Conservation (phyloP, 2,329 filamentous ascomycete species). For the Cercospora zeae-maydis region DNA sequence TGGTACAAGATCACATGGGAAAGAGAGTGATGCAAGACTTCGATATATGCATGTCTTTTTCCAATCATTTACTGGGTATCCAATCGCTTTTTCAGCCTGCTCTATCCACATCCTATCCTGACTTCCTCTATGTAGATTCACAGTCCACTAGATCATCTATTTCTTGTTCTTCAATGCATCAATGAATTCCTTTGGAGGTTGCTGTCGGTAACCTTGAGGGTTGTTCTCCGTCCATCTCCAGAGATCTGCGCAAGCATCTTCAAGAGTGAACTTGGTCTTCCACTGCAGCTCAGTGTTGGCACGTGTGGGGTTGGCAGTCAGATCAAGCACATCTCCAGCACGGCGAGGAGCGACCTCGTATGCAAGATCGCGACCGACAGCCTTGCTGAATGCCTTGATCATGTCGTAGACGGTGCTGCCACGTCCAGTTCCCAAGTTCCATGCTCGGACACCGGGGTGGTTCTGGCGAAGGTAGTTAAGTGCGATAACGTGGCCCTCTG, state of each 20-base stretch:
- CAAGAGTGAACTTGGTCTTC: constrained; percentile 86
- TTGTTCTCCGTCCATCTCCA: constrained; percentile 99
- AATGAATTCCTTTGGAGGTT: constrained; percentile 79
- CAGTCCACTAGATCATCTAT: neutral
- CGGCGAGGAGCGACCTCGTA: constrained; percentile 83
- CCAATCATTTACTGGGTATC: constrained; percentile 4
- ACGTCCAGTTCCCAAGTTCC: constrained; percentile 93
- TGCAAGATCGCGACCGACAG: constrained; percentile 78
- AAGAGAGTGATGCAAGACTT: neutral
- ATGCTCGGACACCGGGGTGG: constrained; percentile 85
- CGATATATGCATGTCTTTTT: neutral
- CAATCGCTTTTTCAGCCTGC: constrained; percentile 6
- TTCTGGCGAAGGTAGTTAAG: constrained; percentile 83
- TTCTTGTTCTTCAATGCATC: constrained; percentile 46
- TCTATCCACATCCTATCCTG: neutral
- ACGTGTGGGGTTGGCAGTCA: constrained; percentile 84
- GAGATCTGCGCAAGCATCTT: constrained; percentile 88
- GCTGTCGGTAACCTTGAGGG: constrained; percentile 87
- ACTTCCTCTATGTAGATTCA: neutral
- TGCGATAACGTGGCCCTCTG: constrained; percentile 79
- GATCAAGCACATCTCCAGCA: constrained; percentile 85
- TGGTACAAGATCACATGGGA: neutral
- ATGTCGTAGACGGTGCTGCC: constrained; percentile 97
- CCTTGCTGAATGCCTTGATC: constrained; percentile 85
- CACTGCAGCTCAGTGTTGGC: constrained; percentile 87